Conservation (phyloP, 768 basidiomycete species). For the Leucosporidium yakuticum region DNA sequence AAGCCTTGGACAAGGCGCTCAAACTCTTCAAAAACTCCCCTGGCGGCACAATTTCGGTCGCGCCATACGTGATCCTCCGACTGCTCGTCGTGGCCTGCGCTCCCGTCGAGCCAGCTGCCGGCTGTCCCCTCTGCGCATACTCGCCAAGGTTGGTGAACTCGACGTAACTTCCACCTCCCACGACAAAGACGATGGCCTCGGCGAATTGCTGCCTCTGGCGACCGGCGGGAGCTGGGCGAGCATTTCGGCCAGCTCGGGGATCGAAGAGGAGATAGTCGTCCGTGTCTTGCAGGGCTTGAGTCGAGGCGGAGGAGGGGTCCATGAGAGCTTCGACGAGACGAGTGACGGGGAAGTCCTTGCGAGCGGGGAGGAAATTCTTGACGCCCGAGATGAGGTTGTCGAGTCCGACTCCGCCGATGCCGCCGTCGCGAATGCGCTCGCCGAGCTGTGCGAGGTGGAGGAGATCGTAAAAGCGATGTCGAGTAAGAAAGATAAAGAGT, state of each 20-base stretch:
- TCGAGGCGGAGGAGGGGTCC: constrained; percentile 90
- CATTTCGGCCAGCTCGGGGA: constrained; percentile 65
- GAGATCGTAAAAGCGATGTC: not conserved
- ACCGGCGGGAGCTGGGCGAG: constrained; percentile 46
- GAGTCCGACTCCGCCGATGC: constrained; percentile 54
- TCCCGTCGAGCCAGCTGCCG: not conserved
- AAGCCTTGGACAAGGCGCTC: constrained; percentile 45
- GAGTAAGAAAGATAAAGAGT: not conserved
- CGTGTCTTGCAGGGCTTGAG: constrained; percentile 89
- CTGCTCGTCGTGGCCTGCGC: not conserved
- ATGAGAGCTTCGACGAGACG: constrained; percentile 91
- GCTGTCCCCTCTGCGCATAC: constrained; percentile 56
- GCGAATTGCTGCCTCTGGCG: constrained; percentile 53
- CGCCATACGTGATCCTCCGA: constrained; percentile 71
- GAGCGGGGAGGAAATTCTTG: constrained; percentile 92
- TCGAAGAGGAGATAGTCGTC: constrained; percentile 94
- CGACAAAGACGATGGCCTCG: constrained; percentile 86
- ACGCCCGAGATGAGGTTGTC: constrained; percentile 96
- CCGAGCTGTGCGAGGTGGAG: constrained; percentile 58
- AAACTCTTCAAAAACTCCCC: constrained; percentile 71
- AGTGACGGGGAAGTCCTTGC: constrained; percentile 86
- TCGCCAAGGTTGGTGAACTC: constrained; percentile 96
- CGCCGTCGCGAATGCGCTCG: constrained; percentile 85
- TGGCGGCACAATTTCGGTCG: constrained; percentile 90
- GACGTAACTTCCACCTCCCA: constrained; percentile 94